phyloP scores from a whole-genome alignment of 2,329 filamentous ascomycete genomes.

The Cladophialophora psammophila region DNA sequence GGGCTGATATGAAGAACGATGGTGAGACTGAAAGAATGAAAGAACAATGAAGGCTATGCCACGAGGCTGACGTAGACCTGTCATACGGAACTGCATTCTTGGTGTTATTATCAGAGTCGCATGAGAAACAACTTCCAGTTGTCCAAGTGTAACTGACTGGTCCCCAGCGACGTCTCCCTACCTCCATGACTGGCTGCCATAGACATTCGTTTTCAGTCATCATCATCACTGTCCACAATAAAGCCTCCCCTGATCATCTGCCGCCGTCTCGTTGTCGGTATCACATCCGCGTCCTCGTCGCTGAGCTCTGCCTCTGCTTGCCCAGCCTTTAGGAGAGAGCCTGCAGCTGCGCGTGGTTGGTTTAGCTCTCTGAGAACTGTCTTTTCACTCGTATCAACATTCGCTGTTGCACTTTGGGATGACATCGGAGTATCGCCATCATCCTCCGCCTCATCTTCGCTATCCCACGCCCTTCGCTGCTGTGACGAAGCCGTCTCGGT shows the following conservation, averaged over 20 bases:
- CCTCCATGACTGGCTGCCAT: neutral
- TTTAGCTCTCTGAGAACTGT: conserved; percentile 24
- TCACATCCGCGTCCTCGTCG: conserved; percentile 32
- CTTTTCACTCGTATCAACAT: conserved; percentile 8
- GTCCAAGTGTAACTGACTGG: too few relatives aligned
- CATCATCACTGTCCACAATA: conserved; percentile 41
- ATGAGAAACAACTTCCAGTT: too few relatives aligned
- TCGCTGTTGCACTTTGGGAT: conserved; percentile 35
- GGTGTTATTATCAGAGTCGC: too few relatives aligned
- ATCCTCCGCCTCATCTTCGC: conserved; percentile 39
- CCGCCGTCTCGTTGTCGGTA: conserved; percentile 21
- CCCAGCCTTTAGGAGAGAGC: neutral
- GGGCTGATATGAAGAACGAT: too few relatives aligned
- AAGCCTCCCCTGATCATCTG: conserved; percentile 36
- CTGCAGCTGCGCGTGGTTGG: conserved; percentile 18
- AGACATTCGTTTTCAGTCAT: conserved; percentile 26
- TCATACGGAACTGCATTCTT: too few relatives aligned
- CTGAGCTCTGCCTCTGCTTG: neutral
- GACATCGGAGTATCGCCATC: conserved; percentile 43
- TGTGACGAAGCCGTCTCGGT: conserved; percentile 32
- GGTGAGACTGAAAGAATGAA: neutral
- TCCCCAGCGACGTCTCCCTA: neutral
- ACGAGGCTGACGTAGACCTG: too few relatives aligned
- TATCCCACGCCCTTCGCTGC: conserved; percentile 22
- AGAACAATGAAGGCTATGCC: neutral